These are phyloP conservation scores for Entomortierella chlamydospora DNA, from an alignment of 192 early-diverging fungal genomes.

Conservation along the genomic window DNA sequence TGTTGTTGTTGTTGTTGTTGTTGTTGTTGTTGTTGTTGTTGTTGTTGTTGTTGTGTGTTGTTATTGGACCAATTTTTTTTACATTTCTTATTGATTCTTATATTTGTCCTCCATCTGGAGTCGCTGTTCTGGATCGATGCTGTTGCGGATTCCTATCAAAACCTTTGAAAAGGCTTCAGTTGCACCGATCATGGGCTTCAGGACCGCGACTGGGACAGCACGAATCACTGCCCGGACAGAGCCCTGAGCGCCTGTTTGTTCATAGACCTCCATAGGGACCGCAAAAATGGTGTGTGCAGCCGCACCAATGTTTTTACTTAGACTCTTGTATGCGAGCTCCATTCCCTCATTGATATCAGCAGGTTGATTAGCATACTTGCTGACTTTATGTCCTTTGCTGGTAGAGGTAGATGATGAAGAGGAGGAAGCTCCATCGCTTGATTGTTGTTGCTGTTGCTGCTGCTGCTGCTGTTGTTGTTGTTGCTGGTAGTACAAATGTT, in stretches of 20 bases:
- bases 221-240: conserved; percentile 74
- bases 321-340: conserved; percentile 81
- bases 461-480: conserved; percentile 36
- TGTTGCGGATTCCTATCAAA: conserved; percentile 90
- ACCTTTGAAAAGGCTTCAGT: conserved; percentile 94
- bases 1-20: no score
- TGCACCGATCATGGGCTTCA: conserved; percentile 96
- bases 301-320: conserved; percentile 82
- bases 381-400: conserved; percentile 52
- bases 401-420: neutral
- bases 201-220: conserved; percentile 90
- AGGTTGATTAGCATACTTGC: conserved; percentile 91
- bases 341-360: conserved; percentile 87
- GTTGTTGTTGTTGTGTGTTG: no score
- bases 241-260: conserved; percentile 65
- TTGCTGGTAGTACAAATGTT: conserved; percentile 38
- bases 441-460: conserved; percentile 16
- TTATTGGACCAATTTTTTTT: no score
- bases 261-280: conserved; percentile 87
- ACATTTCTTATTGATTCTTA: conserved; percentile 18
- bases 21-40: no score
- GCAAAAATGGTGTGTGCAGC: conserved; percentile 92
- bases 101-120: conserved; percentile 82
- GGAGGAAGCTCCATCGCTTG: conserved; percentile 4
- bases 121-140: conserved; percentile 84